Base-by-base conservation (phyloP, 2,329 filamentous ascomycete species). In the Coleophoma cylindrospora region DNA sequence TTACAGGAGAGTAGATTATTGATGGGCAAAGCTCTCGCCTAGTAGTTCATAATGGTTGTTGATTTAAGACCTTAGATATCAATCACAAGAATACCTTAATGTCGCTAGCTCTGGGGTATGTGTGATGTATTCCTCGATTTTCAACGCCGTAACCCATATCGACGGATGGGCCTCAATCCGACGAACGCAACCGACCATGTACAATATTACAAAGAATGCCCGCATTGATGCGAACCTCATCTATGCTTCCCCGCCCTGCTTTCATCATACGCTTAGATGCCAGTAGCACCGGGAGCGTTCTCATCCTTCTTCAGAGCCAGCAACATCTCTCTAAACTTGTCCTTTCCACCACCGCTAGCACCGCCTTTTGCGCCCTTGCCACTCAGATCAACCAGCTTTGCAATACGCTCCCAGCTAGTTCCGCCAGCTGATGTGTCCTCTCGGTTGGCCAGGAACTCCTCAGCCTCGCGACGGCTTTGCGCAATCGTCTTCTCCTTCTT, bases 331-430 rank as follows among this genome's bases (percentile, higher is more conserved):
- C 94, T 85, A 80, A 99, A 97, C 57, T 91, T 89, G 70, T 95
- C 90, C 80, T 99, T 99, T 62, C 92, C 91, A 54, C 89, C 95
- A 43, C 91, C 92, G 54, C 84, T 84, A 40, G 89, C 91, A 64
- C 91, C 92, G 51, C 92, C 91, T 70, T 85, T 88, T 52, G 81
- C 74, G 13, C 92, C 91, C 74, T 97, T 99, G 55, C 94, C 94
- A 64, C 90, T 96, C 57, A 99, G 72, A 70, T 99, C 94, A n/a
- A 97, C 91, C 61, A 99, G 71, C 75, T 97, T 99, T 21, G 91
- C 87, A 65, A 99, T 97, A 60, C 94, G 86, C 74, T 99, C 94
- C 94, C 94, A 99, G 77, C 89, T 95, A 5, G 94, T 99, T 55
- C 94, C 94, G 46, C 94, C 94, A 11, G 89, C 89, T 21, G 91